Base-by-base conservation (phyloP, 2,329 filamentous ascomycete species). In the Aspergillus pseudonomiae region DNA sequence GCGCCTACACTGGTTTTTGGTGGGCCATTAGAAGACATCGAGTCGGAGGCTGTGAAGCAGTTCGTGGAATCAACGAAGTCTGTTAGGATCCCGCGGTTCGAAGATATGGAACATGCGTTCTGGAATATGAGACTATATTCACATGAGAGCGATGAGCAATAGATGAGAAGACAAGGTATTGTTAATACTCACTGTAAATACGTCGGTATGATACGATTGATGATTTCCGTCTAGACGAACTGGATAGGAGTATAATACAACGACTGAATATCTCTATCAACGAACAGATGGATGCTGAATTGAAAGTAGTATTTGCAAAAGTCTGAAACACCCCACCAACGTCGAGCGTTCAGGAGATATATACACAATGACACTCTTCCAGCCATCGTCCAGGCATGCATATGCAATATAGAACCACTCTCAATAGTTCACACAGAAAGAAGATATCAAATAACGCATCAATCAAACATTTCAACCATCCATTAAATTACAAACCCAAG, bases 1-100 rank as follows among this genome's bases (percentile, higher is more conserved):
- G 66, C 75, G 0, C 88, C 89, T 0, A 81, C 78, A 0, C 69
- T 89, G 2, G 85, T 88, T 14, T 80, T 91, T 16, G 89, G 88
- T 0, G 89, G 74, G 0, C 77, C 78, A 6, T 65, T 80, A 58
- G 76, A 80, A 57, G 69, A 73, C 53, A 67, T 73, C 2, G 71
- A 73, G 48, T 69, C 73, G 2, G 69, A 70, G 4, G 60, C 67
- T 10, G 65, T 74, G 28, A 65, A 63, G 24, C 24, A 16, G 2
- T 77, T 71, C 63, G 62, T 72, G 12, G 55, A 57, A 32, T 52
- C 41, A 4, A 67, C 65, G 19, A 65, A 61, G 9, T 78, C 75
- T 7, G 67, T 71, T 21, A 62, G 61, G 7, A 62, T 79, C 36
- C 71, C 73, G 3, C 62, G 61, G 30, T 79, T 79, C 58, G 71